Conservation (phyloP, 1,284 basidiomycete genomes). For the Fistulinella staudtii region DNA sequence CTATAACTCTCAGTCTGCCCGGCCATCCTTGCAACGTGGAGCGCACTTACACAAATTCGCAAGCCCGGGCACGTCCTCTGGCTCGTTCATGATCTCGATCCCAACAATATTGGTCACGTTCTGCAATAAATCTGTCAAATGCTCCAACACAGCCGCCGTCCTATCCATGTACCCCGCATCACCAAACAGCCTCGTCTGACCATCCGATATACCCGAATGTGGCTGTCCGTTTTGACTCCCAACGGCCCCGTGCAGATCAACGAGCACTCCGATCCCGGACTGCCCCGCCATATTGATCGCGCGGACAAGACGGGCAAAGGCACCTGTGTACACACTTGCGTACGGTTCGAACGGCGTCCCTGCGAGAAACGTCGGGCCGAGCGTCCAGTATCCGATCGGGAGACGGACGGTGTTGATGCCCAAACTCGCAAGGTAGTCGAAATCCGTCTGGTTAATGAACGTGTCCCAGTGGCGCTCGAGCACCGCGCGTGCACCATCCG, state of each 20-base stretch:
- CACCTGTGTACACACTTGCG: slow-evolving; percentile 57
- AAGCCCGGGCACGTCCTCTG: slow-evolving; percentile 46
- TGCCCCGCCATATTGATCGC: slow-evolving; percentile 68
- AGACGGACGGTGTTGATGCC: slow-evolving; percentile 74
- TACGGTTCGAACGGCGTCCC: slow-evolving; percentile 57
- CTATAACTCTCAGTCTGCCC: slow-evolving; percentile 3
- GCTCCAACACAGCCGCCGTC: slow-evolving; percentile 57
- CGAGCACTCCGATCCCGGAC: slow-evolving; percentile 26
- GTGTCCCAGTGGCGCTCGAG: slow-evolving; percentile 80
- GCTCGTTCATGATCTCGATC: slow-evolving; percentile 77
- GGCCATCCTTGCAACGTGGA: background rate
- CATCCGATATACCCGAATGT: slow-evolving; percentile 73
- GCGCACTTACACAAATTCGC: slow-evolving; percentile 47
- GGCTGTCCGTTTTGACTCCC: slow-evolving; percentile 56
- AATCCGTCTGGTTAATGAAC: slow-evolving; percentile 65
- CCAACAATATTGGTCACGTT: slow-evolving; percentile 72
- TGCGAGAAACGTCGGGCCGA: slow-evolving; percentile 40
- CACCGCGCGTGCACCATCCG: slow-evolving; percentile 44
- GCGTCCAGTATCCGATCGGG: slow-evolving; percentile 67
- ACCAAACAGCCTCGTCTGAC: slow-evolving; percentile 53
- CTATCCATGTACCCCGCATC: slow-evolving; percentile 49
- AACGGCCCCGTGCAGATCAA: slow-evolving; percentile 43
- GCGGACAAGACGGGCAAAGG: slow-evolving; percentile 57
- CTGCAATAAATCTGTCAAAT: slow-evolving; percentile 53
- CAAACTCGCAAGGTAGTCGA: slow-evolving; percentile 54